Evolutionary conservation across 2,329 filamentous ascomycete species (phyloP).

Genomic region (Apiospora pterosperma): DNA sequence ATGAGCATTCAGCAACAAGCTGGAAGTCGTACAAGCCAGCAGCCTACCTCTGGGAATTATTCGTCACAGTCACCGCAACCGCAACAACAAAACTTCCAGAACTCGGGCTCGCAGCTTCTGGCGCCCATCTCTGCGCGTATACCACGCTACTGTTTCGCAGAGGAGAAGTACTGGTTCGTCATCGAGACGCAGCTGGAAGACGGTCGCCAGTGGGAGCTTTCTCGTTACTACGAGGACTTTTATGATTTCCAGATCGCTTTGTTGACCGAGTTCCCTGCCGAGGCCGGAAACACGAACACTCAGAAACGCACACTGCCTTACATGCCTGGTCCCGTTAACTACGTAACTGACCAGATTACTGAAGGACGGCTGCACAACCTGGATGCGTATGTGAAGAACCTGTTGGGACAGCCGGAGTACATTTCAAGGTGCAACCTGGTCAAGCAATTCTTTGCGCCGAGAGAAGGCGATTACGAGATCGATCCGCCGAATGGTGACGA

Average conservation of each 20-base stretch:
- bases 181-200: slow-evolving; percentile 91
- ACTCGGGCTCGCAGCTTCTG: slow-evolving; percentile 45
- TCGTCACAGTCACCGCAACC: slow-evolving; percentile 17
- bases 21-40: slow-evolving; percentile 41
- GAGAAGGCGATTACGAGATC: slow-evolving; percentile 90
- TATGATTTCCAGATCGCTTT: slow-evolving; percentile 98
- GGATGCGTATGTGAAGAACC: slow-evolving; percentile 91
- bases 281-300: slow-evolving; percentile 80
- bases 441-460: slow-evolving; percentile 84
- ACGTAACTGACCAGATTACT: slow-evolving; percentile 96
- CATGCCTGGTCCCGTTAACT: slow-evolving; percentile 97
- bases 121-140: slow-evolving; percentile 82
- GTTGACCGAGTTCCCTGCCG: slow-evolving; percentile 84
- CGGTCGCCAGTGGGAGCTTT: slow-evolving; percentile 87
- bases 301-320: slow-evolving; percentile 85
- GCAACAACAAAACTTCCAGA: slow-evolving; percentile 29
- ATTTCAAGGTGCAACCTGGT: slow-evolving; percentile 84
- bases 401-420: slow-evolving; percentile 77
- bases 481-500: slow-evolving; percentile 68
- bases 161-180: slow-evolving; percentile 99
- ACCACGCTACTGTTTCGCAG: slow-evolving; percentile 89
- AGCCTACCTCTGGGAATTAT: slow-evolving; percentile 14
- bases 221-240: slow-evolving; percentile 95
- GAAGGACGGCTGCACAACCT: slow-evolving; percentile 89
- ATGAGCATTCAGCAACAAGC: slow-evolving; percentile 66